Evolutionary conservation across 805 yeast species (phyloP).

Genomic region (Starmerella potacharoeniae): DNA sequence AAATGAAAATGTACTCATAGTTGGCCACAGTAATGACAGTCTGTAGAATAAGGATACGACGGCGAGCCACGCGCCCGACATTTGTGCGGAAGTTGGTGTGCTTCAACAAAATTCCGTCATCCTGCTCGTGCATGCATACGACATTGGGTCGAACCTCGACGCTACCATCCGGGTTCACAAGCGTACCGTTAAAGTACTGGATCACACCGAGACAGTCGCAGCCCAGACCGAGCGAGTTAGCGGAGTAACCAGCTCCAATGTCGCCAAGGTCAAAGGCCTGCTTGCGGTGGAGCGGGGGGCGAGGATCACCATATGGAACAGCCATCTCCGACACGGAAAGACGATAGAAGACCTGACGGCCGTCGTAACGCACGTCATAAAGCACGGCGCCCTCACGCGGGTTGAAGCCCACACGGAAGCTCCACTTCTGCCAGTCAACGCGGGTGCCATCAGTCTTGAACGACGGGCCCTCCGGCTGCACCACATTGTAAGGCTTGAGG

Average conservation of each 20-base stretch:
- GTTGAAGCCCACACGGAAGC: slow-evolving; percentile 56
- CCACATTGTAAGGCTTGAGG: slow-evolving; percentile 62
- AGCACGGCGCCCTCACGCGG: slow-evolving; percentile 71
- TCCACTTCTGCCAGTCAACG: slow-evolving; percentile 76
- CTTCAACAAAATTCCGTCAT: slow-evolving; percentile 64
- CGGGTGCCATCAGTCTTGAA: slow-evolving; percentile 49
- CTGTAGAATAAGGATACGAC: slow-evolving; percentile 68
- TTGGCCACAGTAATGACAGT: slow-evolving; percentile 77
- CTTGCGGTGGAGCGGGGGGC: slow-evolving; percentile 73
- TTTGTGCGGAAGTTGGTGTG: slow-evolving; percentile 68
- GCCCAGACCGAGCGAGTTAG: slow-evolving; percentile 57
- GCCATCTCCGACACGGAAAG: slow-evolving; percentile 71
- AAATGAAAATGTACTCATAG: slow-evolving; percentile 66
- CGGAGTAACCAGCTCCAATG: slow-evolving; percentile 66
- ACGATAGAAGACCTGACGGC: slow-evolving; percentile 66
- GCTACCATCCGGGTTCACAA: slow-evolving; percentile 48
- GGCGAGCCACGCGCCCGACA: slow-evolving; percentile 64
- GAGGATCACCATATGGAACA: slow-evolving; percentile 76
- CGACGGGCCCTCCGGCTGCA: slow-evolving; percentile 81
- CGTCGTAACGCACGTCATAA: slow-evolving; percentile 62
- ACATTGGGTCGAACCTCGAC: slow-evolving; percentile 56
- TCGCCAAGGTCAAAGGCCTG: slow-evolving; percentile 81
- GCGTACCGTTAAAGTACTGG: slow-evolving; percentile 55
- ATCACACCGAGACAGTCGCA: slow-evolving; percentile 77
- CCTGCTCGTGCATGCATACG: slow-evolving; percentile 77